Base-by-base conservation (phyloP, 768 basidiomycete species). In the Lactarius deliciosus region DNA sequence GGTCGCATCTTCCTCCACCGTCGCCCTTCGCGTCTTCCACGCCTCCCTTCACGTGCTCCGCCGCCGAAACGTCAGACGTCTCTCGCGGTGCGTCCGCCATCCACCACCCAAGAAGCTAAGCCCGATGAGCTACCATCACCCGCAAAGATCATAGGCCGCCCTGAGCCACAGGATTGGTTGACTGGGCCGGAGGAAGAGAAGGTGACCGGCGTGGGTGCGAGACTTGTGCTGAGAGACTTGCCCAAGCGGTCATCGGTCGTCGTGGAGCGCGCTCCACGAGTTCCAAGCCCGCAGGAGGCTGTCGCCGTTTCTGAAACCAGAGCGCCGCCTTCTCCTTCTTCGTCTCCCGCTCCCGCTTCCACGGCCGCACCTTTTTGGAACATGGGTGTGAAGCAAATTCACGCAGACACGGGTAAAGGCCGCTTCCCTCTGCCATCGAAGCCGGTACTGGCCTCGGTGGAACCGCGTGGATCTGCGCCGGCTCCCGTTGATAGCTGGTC, bases 181-280 rank as follows among this genome's bases (percentile, higher is more conserved):
- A 91, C 92, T 20, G 91, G 91, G 10, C 83, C 83, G 62, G 83
- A 86, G 64, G 80, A 82, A 54, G 77, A 80, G 50, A 67, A 70
- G 34, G 64, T 30, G 45, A 28, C 60, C 59, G 64, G 57, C 38
- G 53, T 64, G 32, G 61, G 64, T 9, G 54, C 38, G 22, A 50
- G 79, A 25, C 83, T 87, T 3, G 77, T 88, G 36, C 75, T 91
- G 60, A 86, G 90, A 63, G 84, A 87, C 22, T 89, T 88, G 20
- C 88, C 88, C 25, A 91, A 91, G 76, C 85, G 88, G 15, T 83
- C 88, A 41, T 90, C 89, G 3, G 81, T 84, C 60, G 83, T 90
- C 40, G 82, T 89, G 71, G 81, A 80, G 66, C 81, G 76, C 59
- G 75, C 73, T 18, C 69, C 73, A 36, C 57, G 60, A 8, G 56